Evolutionary conservation across 1,284 basidiomycete genomes (phyloP), one percentile per base, ranked within the genome.

Genomic region (Lentinus polychrous): DNA sequence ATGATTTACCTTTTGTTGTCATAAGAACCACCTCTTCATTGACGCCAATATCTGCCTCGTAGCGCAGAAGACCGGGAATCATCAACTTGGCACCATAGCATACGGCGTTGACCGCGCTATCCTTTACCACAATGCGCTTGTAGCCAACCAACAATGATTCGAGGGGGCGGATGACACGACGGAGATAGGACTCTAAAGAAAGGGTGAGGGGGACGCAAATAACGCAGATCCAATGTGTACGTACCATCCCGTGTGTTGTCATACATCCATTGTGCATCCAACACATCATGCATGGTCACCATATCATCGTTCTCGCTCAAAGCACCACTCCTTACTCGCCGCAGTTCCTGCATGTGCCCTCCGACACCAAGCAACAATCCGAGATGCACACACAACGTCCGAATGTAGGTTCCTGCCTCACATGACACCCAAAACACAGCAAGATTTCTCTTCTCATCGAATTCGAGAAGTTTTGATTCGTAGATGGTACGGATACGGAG

Each of bases 41-140:
- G 45, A 97, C 71, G 60, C 93, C 85, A 57, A 99, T 99, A 65
- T 95, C 94, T 40, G 86, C 83, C 70, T 99, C 94, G 68, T 98
- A 99, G 57, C 96, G 91, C 48, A 99, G 76, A 41, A 99, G 78
- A 70, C 96, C 96, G 53, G 96, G 96, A 60, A 99, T 94, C 96
- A 99, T 99, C 63, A 99, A 85, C 69, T 99, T 98, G 53, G 96
- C 96, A 59, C 96, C 96, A 71, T 99, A 99, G 74, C 96, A 99
- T 52, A 99, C 92, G 51, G 96, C 96, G 64, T 99, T 99, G 62
- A 99, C 95, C 14, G 96, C 95, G 59, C 91, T 94, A 69, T 99
- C 96, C 71, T 98, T 98, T 59, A 99, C 95, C 45, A 99, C 96
- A 58, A 99, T 93, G 55, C 96, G 90, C 74, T 99, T 99, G 75